Base-by-base conservation (phyloP, 2,329 filamentous ascomycete species). In the Elsinoe arachidis region DNA sequence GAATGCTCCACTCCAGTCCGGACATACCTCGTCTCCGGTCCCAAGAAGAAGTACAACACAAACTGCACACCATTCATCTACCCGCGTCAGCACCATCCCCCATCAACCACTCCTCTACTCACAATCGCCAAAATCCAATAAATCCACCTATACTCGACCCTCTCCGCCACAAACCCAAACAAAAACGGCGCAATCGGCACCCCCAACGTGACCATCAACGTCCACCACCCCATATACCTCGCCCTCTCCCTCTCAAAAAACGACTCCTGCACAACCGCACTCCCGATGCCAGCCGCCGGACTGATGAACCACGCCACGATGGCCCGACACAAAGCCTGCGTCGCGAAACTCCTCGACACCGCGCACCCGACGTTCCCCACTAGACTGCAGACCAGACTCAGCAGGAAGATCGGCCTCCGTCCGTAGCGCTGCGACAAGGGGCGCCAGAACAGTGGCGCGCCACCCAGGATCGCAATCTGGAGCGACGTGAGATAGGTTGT, bases 181-280 rank as follows among this genome's bases (percentile, higher is more conserved):
- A 73, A 63, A 43, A 73, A 68, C 0, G 70, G 70, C 0, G 65
- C 69, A 14, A 69, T 62, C 1, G 75, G 75, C 17, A 76, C 71
- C 19, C 76, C 77, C 5, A 79, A 54, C 0, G 77, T 79, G 11
- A 79, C 65, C 69, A 79, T 70, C 12, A 72, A 60, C 0, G 79
- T 80, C 80, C 79, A 80, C 19, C 80, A 69, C 19, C 80, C 80
- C 75, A 82, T 80, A 55, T 77, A 79, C 43, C 69, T 72, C 5
- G 73, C 79, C 15, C 79, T 69, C 46, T 81, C 76, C 23, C 73
- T 74, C 63, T 76, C 77, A 67, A 81, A 82, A 59, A 80, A 81
- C 0, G 74, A 78, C 61, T 82, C 80, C 19, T 76, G 73, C 1
- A 82, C 80, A 10, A 82, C 77, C 1, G 73, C 79, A 61, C 76